Base-by-base conservation (phyloP, 2,329 filamentous ascomycete genomes). In the Aphanoascus verrucosus region DNA sequence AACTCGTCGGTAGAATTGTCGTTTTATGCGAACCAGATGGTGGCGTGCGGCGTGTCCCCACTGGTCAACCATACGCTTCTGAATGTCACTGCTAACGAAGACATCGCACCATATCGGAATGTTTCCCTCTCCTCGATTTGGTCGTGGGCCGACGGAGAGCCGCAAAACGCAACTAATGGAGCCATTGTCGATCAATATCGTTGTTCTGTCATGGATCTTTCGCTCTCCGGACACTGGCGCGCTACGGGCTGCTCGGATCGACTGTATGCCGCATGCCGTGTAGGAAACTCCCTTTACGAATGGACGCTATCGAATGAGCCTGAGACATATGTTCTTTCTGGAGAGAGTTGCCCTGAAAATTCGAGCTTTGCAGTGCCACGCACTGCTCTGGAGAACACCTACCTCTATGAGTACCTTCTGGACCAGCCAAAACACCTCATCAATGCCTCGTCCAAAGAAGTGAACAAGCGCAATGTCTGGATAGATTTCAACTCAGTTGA, bases 401-500 rank as follows among this genome's bases (percentile, higher is more conserved):
- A 83, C 61, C 69, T 85, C 0, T 69, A 76, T 52, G 63, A 67
- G n/a, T 66, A 72, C 23, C 32, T 70, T 61, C 53, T 69, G 57
- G 55, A 66, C 57, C 59, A 65, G 55, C 63, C 57, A 56, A 62
- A 41, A 56, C 15, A 23, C 15, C 14, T 64, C 44, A 54, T 65
- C 58, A 35, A 62, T 8, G 9, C 60, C 2, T 64, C 64, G 4
- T 56, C 61, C 5, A 62, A 69, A 5, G 55, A 63, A 5, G 57
- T 59, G 5, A 17, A 40, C n/a, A 56, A 57, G 32, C 61, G 57
- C 5, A 69, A 72, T 7, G 63, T 82, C 5, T 84, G 77, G 72
- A 60, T 86, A 40, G 75, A 84, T 59, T 75, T 84, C 57, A 85
- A 85, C 58, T 77, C 76, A 11, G 67, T 83, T 11, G 73, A 79